phyloP scores from a whole-genome alignment of 805 yeast species.

The Candida gorgasii region DNA sequence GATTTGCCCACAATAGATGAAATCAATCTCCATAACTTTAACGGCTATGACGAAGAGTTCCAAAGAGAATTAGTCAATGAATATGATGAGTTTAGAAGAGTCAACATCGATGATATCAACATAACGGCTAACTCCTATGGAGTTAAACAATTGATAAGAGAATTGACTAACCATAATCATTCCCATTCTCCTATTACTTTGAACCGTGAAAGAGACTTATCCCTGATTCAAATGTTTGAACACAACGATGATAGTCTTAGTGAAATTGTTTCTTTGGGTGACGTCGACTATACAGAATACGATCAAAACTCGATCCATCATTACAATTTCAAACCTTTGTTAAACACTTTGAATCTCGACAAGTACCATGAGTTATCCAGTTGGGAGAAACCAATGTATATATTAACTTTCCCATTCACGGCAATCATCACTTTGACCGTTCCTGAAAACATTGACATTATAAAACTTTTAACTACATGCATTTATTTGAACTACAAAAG shows the following conservation, averaged over 20 bases:
- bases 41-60: constrained; percentile 15
- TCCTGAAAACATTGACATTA: constrained; percentile 9
- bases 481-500: constrained; percentile 3
- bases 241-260: neutral
- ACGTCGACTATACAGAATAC: neutral
- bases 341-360: neutral
- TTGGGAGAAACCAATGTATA: constrained; percentile 4
- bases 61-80: constrained; percentile 16
- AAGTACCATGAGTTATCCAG: neutral
- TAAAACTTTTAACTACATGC: neutral
- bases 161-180: constrained; percentile 24
- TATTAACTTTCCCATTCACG: constrained; percentile 8
- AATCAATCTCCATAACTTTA: constrained; percentile 13
- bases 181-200: constrained; percentile 6
- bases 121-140: constrained; percentile 20
- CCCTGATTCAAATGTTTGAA: constrained; percentile 9
- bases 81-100: constrained; percentile 13
- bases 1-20: constrained; percentile 32
- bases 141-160: constrained; percentile 31
- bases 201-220: constrained; percentile 10
- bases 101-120: constrained; percentile 12
- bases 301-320: neutral
- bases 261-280: no score
- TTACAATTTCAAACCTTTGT: neutral
- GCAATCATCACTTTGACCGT: constrained; percentile 8